Evolutionary conservation across 495 filamentous ascomycete species (phyloP), one percentile per base, ranked within the genome.

Genomic region (Hypoxylon rickii): DNA sequence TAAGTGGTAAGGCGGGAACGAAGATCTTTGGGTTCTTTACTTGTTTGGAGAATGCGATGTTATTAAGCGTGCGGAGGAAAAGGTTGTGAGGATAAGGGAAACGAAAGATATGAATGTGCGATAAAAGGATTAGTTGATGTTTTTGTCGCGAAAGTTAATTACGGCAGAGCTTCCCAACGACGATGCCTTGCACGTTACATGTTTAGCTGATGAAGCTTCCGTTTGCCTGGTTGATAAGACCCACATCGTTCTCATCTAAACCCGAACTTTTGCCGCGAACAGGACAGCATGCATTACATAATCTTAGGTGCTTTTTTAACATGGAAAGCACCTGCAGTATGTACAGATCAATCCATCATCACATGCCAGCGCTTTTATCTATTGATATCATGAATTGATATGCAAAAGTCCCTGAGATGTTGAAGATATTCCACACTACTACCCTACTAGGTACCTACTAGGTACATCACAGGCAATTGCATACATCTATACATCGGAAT

Each of bases 141-240:
- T 20, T 6, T 10, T 31, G 38, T 32, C 37, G 47, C 7, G 42
- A 60, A 49, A 41, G 43, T 52, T 18, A 41, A 51, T 52, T 52
- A 47, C 32, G 51, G 55, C 56, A 52, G 41, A 62, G 58, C 52
- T 62, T 51, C n/a, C 15, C 31, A 42, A 55, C n/a, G 37, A 43
- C 16, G 52, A 55, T 38, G 51, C 44, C 47, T 52, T 34, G 19
- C 29, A 31, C 6, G 13, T 37, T 33, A 12, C 12, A 22, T 38
- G 1, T 7, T 11, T 55, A 56, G 58, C 58, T 62, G 58, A 62
- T 62, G 58, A 46, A 56, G 58, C 58, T 62, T 52, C 58, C 52
- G 58, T 57, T 62, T 62, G 58, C 58, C 58, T 62, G 43, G 58
- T n/a, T 41, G 24, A 40, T 20, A 46, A 47, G 51, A n/a, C 44